phyloP scores from a whole-genome alignment of 768 basidiomycete genomes.

The Leccinum subgranulosum region DNA sequence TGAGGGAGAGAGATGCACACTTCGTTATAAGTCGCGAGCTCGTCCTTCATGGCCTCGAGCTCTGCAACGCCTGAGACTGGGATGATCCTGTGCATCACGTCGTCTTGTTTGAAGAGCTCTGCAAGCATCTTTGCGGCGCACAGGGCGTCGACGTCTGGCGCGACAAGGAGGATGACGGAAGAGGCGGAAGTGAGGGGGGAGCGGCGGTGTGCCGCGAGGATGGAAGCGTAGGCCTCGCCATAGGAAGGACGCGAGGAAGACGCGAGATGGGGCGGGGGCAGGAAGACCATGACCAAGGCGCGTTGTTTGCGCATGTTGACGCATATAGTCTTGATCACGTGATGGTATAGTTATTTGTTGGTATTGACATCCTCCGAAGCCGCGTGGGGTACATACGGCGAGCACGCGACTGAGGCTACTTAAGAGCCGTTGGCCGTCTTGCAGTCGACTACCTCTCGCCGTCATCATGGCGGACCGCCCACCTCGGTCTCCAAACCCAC shows the following conservation, averaged over 20 bases:
- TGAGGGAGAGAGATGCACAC: constrained; percentile 36
- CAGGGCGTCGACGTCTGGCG: constrained; percentile 89
- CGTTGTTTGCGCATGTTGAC: neutral
- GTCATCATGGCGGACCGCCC: constrained; percentile 54
- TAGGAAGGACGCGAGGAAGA: constrained; percentile 61
- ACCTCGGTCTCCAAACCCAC: constrained; percentile 53
- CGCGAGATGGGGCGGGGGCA: constrained; percentile 69
- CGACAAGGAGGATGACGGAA: constrained; percentile 81
- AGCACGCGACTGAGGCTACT: constrained; percentile 30
- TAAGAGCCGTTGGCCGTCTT: constrained; percentile 17
- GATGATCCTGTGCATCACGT: constrained; percentile 84
- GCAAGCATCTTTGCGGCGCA: constrained; percentile 90
- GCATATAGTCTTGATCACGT: constrained; percentile 6
- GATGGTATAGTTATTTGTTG: constrained; percentile 13
- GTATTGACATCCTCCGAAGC: constrained; percentile 10
- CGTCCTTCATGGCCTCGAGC: constrained; percentile 60
- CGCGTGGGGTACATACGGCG: constrained; percentile 28
- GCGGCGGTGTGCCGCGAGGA: constrained; percentile 68
- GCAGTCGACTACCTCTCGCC: constrained; percentile 14
- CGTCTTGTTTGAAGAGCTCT: constrained; percentile 88
- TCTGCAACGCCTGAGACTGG: constrained; percentile 87
- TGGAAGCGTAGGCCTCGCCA: constrained; percentile 66
- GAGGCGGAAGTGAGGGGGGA: constrained; percentile 77
- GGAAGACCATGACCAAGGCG: constrained; percentile 50
- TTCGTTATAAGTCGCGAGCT: constrained; percentile 64